Evolutionary conservation across 345 rosid species (phyloP), one percentile per base, ranked within the genome.

Genomic region (Passiflora organensis): DNA sequence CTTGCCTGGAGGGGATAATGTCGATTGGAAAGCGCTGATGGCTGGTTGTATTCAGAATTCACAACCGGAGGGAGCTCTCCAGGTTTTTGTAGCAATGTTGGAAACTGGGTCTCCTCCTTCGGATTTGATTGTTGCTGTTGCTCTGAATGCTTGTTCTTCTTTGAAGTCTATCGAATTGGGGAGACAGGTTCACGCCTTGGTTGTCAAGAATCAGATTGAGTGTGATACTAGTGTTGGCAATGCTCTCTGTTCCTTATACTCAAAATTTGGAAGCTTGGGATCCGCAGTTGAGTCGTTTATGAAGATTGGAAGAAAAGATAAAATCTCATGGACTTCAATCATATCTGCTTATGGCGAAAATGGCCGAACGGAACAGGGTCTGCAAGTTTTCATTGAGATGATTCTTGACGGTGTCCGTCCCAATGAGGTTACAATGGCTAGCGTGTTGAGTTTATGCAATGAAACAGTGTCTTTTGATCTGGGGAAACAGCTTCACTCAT

Each of bases 181-280:
- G 48, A 72, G 67, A 55, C 89, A 83, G 51, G 67, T 80, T 50
- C 89, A 83, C 56, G 89, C 70, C 18, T 74, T 67, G 28, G 49
- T 59, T 56, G 60, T 80, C 25, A 83, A 83, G 62, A 78, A 80
- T 60, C 38, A 41, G 67, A 54, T 65, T 45, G 80, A 72, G 15
- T 59, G 60, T 12, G 76, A 76, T 28, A 19, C 81, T 0, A 78
- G 85, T 46, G 67, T 80, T 56, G 85, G 85, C 41, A 80, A 80
- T 72, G 64, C 89, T n/a, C 82, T 83, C 9, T 80, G 83, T 54
- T 71, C 72, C 63, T 62, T 80, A 16, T 83, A 83, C 76, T 72
- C 86, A 6, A 83, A 57, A 59, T 70, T 54, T 68, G 72, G 72
- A 45, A 51, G 45, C 49, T 68, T 78, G 71, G 65, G 53, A 37